These are phyloP conservation scores for Gentiana macrophylla DNA, from an alignment of 257 asterid species.

Conservation along the genomic window DNA sequence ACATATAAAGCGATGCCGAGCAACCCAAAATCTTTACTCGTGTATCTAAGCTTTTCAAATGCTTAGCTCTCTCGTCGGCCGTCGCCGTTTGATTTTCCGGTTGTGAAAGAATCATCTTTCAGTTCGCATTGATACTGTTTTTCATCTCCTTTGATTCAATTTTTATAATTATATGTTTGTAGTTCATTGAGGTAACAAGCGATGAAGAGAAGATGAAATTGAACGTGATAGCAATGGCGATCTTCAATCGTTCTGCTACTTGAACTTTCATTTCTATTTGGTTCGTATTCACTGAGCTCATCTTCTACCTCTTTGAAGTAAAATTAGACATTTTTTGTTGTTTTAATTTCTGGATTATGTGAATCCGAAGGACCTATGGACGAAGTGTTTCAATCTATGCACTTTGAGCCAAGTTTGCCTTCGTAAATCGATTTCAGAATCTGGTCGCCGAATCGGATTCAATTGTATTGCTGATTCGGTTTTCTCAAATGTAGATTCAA, in stretches of 20 bases:
- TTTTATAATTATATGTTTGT: no score
- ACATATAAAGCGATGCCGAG: no score
- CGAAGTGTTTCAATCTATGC: constrained; percentile 41
- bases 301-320: background rate
- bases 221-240: constrained; percentile 2
- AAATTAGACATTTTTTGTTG: background rate
- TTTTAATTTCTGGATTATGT: background rate
- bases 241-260: constrained; percentile 23
- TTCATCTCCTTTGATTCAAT: no score
- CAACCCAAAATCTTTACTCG: no score
- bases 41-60: no score
- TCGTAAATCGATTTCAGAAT: constrained; percentile 45
- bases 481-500: constrained; percentile 11
- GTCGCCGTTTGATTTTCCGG: no score
- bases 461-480: constrained; percentile 19
- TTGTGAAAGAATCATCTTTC: no score
- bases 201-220: background rate
- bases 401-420: constrained; percentile 77
- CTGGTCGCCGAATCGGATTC: constrained; percentile 36
- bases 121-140: no score
- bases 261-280: constrained; percentile 32
- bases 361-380: constrained; percentile 77
- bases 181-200: no score
- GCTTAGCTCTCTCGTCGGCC: no score
- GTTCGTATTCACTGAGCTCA: constrained; percentile 90